Evolutionary conservation across 129 eudicot genomes (phyloP).

Genomic region (Flaveria linearis): DNA sequence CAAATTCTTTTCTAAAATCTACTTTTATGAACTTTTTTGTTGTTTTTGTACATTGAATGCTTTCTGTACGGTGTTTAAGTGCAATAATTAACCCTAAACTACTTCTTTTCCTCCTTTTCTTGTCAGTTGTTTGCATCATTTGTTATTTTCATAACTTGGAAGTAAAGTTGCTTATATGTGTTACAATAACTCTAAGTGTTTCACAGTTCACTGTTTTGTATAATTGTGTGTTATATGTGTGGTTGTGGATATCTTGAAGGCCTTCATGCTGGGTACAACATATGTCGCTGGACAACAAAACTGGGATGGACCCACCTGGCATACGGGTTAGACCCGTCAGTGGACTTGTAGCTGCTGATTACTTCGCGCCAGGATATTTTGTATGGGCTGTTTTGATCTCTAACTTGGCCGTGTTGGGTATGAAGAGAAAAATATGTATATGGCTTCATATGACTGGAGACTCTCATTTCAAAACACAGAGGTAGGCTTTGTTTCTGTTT

Average conservation of each 20-base stretch:
- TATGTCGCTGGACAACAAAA: conserved; percentile 89
- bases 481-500: conserved; percentile 41
- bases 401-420: conserved; percentile 93
- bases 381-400: conserved; percentile 98
- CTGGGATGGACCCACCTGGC: conserved; percentile 88
- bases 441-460: conserved; percentile 99
- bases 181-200: neutral
- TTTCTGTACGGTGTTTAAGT: neutral
- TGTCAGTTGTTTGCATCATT: neutral
- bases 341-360: conserved; percentile 99
- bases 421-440: conserved; percentile 93
- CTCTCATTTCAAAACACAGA: conserved; percentile 91
- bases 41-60: conserved; percentile 6
- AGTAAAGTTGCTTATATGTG: neutral
- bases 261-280: conserved; percentile 98
- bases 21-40: neutral
- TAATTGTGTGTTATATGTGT: conserved; percentile 12
- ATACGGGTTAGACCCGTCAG: conserved; percentile 86
- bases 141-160: neutral
- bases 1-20: conserved; percentile 8
- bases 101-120: neutral
- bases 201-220: neutral
- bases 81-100: neutral
- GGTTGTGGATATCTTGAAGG: conserved; percentile 43
- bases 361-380: conserved; percentile 92